Percentiles rank a stretch among this genome's conserved stretches.
Conservation (phyloP, 768 basidiomycete genomes). For the Coprinopsis strossmayeri region DNA sequence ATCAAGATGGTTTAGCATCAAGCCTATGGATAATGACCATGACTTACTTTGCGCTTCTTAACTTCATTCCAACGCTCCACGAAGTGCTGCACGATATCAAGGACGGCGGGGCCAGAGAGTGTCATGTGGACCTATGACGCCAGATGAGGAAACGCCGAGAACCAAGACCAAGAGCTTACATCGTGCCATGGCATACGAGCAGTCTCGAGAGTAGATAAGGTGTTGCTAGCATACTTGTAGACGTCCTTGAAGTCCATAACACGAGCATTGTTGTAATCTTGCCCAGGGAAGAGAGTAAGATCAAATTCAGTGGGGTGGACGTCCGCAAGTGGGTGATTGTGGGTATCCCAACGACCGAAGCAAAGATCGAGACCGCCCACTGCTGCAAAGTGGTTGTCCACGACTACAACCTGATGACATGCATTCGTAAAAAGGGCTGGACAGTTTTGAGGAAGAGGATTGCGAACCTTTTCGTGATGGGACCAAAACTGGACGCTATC, state of each 20-base stretch:
- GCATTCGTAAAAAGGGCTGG: background rate
- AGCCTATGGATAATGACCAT: background rate
- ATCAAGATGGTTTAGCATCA: slow-evolving; percentile 1
- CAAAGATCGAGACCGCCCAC: slow-evolving; percentile 95
- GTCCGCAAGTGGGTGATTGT: slow-evolving; percentile 86
- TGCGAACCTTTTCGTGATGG: slow-evolving; percentile 83
- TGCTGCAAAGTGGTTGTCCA: slow-evolving; percentile 81
- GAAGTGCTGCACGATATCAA: slow-evolving; percentile 93
- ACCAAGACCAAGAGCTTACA: slow-evolving; percentile 37
- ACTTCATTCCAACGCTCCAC: slow-evolving; percentile 89
- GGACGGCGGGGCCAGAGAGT: slow-evolving; percentile 68
- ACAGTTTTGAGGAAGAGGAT: background rate
- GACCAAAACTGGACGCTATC: slow-evolving; percentile 85
- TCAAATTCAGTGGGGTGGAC: slow-evolving; percentile 84
- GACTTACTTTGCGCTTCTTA: slow-evolving; percentile 66
- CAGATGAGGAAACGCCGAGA: background rate
- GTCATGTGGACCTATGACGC: slow-evolving; percentile 71
- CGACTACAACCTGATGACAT: slow-evolving; percentile 52
- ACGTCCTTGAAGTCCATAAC: slow-evolving; percentile 83
- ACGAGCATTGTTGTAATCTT: slow-evolving; percentile 92
- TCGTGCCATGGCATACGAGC: slow-evolving; percentile 96
- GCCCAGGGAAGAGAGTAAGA: slow-evolving; percentile 83
- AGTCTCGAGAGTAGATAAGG: slow-evolving; percentile 59
- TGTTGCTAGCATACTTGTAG: slow-evolving; percentile 65
- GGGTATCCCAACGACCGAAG: slow-evolving; percentile 96